These are phyloP conservation scores for Amaranthus hypochondriacus DNA, from an alignment of 148 eudicot species.

Conservation along the genomic window DNA sequence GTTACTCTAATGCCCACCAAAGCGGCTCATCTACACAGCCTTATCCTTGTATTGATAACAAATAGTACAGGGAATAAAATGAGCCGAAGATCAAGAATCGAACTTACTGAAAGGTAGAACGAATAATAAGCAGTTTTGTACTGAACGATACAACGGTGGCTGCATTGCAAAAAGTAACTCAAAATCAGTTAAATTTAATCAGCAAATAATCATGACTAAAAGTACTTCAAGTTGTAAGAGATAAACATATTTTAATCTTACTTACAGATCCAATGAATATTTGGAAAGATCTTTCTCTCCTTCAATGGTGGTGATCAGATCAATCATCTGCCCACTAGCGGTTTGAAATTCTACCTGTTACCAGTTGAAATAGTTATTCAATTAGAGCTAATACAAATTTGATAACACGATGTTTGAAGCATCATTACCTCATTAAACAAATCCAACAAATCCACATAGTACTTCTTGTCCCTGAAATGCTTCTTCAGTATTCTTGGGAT, in stretches of 20 bases:
- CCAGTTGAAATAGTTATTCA: neutral
- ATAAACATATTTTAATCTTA: neutral
- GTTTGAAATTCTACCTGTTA: constrained; percentile 90
- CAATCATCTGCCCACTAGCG: constrained; percentile 95
- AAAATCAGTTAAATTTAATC: neutral
- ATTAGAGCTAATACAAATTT: neutral
- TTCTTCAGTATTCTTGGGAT: constrained; percentile 78
- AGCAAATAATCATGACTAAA: neutral
- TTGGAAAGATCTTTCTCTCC: constrained; percentile 55
- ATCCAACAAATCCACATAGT: constrained; percentile 85
- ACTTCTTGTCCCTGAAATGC: constrained; percentile 69
- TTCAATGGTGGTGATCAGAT: constrained; percentile 78
- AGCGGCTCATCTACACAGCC: no score
- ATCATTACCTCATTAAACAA: constrained; percentile 80
- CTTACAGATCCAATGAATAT: neutral
- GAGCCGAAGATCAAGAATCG: neutral
- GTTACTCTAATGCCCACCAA: no score
- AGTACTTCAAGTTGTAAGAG: neutral
- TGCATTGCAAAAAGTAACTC: constrained; percentile 30
- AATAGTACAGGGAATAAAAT: no score
- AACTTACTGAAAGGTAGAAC: constrained; percentile 83
- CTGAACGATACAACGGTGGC: constrained; percentile 85
- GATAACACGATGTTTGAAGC: neutral
- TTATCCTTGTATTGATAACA: no score
- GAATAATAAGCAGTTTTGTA: constrained; percentile 90